Evolutionary conservation across 495 filamentous ascomycete genomes (phyloP), one percentile per base, ranked within the genome.

Genomic region (Penicillium steckii): DNA sequence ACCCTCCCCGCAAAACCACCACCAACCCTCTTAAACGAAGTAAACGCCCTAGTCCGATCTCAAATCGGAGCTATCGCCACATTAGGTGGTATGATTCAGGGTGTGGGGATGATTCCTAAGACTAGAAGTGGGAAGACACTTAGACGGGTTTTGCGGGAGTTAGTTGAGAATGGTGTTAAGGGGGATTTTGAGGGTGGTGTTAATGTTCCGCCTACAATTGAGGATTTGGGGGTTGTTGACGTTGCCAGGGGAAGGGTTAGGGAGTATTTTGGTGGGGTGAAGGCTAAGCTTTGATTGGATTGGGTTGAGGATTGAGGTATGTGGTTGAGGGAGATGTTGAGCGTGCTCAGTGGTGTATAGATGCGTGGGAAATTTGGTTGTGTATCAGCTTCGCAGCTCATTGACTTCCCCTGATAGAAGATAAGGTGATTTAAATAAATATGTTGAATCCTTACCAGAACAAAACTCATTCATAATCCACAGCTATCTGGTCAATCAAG

Each of bases 71-170:
- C 89, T 8, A 96, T 97, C 51, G 92, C 92, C 1, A 81, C 79
- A 2, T 72, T 97, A 0, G 89, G 89, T 17, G 91, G 91, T 2
- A 86, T 96, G 58, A 89, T 96, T 25, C 83, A 87, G 54, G 88
- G 89, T 7, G 82, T 82, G 33, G 89, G 86, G n/a, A 91, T 95
- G 81, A 95, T 96, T 44, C 91, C 92, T 6, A 92, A 91, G 74
- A 97, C 91, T 24, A 70, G 92, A 19, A 89, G 84, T 22, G 92
- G 92, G 4, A 96, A 96, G 80, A 95, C 88, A 23, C 61, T 96
- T 50, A 74, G 93, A 12, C 75, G 92, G 48, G 89, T 94, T 24
- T 61, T 96, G 70, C 77, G 85, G 41, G 90, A 94, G 70, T 65
- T 96, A 53, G 64, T 95, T 3, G 92, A 96, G 68, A 74, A 84